Conservation (phyloP, 2,329 filamentous ascomycete genomes). For the Moelleriella libera region DNA sequence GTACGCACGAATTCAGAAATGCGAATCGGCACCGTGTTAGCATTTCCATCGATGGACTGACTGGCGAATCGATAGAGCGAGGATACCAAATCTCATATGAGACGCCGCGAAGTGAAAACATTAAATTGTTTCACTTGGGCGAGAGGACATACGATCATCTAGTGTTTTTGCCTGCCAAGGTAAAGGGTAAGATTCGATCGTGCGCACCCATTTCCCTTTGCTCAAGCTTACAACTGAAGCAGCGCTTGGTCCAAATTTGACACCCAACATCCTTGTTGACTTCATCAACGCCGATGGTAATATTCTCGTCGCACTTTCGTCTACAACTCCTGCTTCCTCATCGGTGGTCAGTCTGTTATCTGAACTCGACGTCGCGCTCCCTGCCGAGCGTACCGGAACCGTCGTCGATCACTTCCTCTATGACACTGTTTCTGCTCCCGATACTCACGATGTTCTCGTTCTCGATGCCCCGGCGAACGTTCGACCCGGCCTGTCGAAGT, state of each 20-base stretch:
- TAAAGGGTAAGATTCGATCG: constrained; percentile 53
- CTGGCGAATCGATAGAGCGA: constrained; percentile 40
- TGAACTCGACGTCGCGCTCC: constrained; percentile 82
- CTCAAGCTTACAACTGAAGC: constrained; percentile 1
- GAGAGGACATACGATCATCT: constrained; percentile 86
- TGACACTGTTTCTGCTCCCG: constrained; percentile 59
- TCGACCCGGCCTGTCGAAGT: constrained; percentile 58
- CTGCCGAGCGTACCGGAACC: constrained; percentile 67
- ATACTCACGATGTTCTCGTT: constrained; percentile 80
- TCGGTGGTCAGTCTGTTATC: constrained; percentile 66
- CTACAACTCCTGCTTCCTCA: constrained; percentile 52
- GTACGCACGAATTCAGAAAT: constrained; percentile 26
- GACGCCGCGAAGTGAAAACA: constrained; percentile 64
- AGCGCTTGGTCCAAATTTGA: constrained; percentile 81
- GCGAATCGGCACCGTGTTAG: too few relatives aligned
- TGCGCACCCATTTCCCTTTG: not conserved
- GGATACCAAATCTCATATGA: constrained; percentile 72
- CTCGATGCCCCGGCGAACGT: constrained; percentile 53
- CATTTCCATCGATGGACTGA: too few relatives aligned
- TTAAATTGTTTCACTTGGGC: constrained; percentile 73
- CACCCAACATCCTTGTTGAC: constrained; percentile 72
- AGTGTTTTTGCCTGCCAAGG: constrained; percentile 73
- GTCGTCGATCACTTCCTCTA: constrained; percentile 96
- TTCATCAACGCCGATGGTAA: constrained; percentile 90
- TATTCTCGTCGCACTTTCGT: constrained; percentile 72